phyloP scores from a whole-genome alignment of 306 rosid genomes.

The Trichosanthes cucumerina region DNA sequence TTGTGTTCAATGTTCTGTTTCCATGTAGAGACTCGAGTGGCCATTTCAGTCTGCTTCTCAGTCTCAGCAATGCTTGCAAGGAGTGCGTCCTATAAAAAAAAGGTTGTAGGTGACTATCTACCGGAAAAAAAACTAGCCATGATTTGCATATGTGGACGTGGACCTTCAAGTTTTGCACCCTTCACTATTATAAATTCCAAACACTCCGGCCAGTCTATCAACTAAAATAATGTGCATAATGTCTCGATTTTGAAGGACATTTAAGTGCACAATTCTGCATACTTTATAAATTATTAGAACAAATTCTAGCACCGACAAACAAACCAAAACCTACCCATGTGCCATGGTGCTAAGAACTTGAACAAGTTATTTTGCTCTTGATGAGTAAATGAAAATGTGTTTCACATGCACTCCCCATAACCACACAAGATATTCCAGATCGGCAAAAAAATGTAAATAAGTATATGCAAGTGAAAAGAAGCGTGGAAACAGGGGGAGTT shows the following conservation, averaged over 20 bases:
- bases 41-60: slow-evolving; percentile 86
- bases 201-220: neutral
- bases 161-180: neutral
- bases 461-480: neutral
- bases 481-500: neutral
- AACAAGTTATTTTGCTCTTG: neutral
- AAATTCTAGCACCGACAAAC: neutral
- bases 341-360: neutral
- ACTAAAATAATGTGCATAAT: neutral
- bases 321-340: neutral
- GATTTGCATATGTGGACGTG: neutral
- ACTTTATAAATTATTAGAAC: neutral
- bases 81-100: slow-evolving; percentile 46
- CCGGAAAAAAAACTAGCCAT: neutral
- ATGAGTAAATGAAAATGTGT: neutral
- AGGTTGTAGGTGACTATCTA: neutral
- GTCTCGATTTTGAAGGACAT: neutral
- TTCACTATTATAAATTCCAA: neutral
- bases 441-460: neutral
- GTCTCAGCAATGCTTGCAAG: slow-evolving; percentile 82
- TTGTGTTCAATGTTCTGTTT: slow-evolving; percentile 78
- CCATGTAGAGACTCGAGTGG: slow-evolving; percentile 79
- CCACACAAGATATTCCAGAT: neutral
- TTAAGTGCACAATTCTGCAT: neutral
- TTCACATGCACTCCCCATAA: neutral